phyloP scores from a whole-genome alignment of 495 filamentous ascomycete genomes.

The Aspergillus homomorphus region DNA sequence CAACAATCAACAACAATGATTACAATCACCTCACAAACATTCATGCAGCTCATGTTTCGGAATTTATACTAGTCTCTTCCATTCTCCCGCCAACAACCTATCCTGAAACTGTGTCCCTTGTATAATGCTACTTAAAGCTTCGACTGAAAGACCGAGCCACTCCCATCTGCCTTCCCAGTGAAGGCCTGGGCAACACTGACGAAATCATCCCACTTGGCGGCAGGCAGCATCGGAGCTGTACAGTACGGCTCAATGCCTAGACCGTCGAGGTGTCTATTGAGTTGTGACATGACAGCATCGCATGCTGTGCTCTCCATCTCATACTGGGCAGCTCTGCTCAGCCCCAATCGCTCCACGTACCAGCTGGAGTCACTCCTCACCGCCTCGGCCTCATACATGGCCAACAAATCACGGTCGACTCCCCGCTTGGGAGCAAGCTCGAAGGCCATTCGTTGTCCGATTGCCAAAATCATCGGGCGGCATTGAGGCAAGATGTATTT shows the following conservation, averaged over 20 bases:
- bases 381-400: conserved; percentile 30
- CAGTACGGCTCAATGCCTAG: conserved; percentile 5
- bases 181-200: neutral
- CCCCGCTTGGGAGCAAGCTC: conserved; percentile 29
- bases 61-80: neutral
- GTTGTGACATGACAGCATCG: neutral
- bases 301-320: conserved; percentile 5
- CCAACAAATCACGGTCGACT: conserved; percentile 22
- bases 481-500: conserved; percentile 26
- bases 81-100: too few relatives aligned
- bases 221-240: conserved; percentile 2
- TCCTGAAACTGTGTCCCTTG: neutral
- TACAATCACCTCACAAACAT: neutral
- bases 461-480: conserved; percentile 27
- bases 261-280: neutral
- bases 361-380: conserved; percentile 11
- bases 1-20: neutral
- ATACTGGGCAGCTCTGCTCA: conserved; percentile 1
- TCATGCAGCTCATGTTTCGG: too few relatives aligned
- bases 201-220: conserved; percentile 2
- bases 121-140: neutral
- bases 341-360: conserved; percentile 4
- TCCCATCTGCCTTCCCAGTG: neutral
- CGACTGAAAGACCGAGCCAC: neutral
- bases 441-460: conserved; percentile 37